phyloP scores from a whole-genome alignment of 495 filamentous ascomycete species.

The Hypoxylon trugodes region DNA sequence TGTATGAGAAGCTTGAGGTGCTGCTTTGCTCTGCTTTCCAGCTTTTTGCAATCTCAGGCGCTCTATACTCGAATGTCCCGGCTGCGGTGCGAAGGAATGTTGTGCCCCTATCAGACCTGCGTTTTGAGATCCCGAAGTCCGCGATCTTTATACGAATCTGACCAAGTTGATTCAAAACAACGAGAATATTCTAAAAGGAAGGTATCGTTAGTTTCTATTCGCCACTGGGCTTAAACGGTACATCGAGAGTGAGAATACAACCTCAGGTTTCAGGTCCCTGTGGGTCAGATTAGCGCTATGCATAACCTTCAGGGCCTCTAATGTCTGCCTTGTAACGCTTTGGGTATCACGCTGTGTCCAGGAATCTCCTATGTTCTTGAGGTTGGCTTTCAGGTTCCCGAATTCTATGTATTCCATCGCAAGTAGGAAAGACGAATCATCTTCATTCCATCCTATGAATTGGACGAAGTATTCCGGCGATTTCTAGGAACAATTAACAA shows the following conservation, averaged over 20 bases:
- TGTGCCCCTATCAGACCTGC: not conserved
- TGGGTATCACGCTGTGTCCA: not conserved
- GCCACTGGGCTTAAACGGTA: too few relatives aligned
- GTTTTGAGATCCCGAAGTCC: not conserved
- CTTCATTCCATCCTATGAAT: slow-evolving; percentile 1
- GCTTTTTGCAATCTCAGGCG: too few relatives aligned
- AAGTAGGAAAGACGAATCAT: not conserved
- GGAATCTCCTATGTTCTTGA: not conserved
- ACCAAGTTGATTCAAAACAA: not conserved
- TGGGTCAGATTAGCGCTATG: not conserved
- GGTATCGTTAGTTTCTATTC: too few relatives aligned
- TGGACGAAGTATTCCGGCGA: not conserved
- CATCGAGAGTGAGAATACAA: not conserved
- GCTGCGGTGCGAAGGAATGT: too few relatives aligned
- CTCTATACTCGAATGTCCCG: too few relatives aligned
- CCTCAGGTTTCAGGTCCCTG: slow-evolving; percentile 10
- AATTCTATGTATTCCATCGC: not conserved
- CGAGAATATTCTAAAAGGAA: slow-evolving; percentile 11
- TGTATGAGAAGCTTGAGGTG: too few relatives aligned
- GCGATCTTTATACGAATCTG: not conserved
- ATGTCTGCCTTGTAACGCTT: not conserved
- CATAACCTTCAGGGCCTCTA: not conserved
- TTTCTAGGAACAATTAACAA: not conserved
- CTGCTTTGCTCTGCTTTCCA: too few relatives aligned
- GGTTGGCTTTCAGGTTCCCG: not conserved